Evolutionary conservation across 23 red algal species (phyloP), one percentile per base, ranked within the genome.

Genomic region (Cyanidiococcus yangmingshanensis): DNA sequence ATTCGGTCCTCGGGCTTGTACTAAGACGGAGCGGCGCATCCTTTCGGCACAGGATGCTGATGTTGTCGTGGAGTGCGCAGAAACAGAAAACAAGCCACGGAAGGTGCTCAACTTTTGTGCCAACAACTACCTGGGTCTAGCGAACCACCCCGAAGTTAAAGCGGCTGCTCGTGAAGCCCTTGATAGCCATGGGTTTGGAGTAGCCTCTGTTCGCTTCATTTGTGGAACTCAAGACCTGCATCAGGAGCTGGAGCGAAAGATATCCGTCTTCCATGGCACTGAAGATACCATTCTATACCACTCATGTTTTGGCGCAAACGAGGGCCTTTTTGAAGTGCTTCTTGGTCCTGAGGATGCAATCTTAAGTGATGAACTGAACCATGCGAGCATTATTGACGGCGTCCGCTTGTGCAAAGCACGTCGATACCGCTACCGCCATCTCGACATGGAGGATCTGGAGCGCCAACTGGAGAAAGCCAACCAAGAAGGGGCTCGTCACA

Each of bases 141-240:
- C 78, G 39, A 81, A 81, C 25, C 78, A 81, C 40, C 78, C 78
- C n/a, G 37, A 26, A 2, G 27, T 81, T 1, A 38, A 71, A 7
- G 41, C 36, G 68, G 1, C 78, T 1, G 78, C 78, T 21, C 39
- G 39, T 67, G 58, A 38, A 36, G 78, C 78, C 0, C 38, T 81
- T 7, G 78, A 59, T 31, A 81, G 1, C n/a, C 78, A 68, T 41
- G 78, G 78, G 35, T 81, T 50, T 57, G 78, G 78, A 0, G 1
- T 81, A 35, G 78, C 78, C 39, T 81, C 78, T 0, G 78, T 81
- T 0, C 78, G 78, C 30, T 81, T 81, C 68, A 81, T 81, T 25
- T 81, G 78, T 59, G 78, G 78, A 40, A 81, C 78, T 0, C 78
- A 81, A 36, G 78, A 81, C n/a, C 7, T 81, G 1, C 78, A 81